These are phyloP conservation scores for Podospora conica DNA, from an alignment of 495 filamentous ascomycete species.

Conservation along the genomic window DNA sequence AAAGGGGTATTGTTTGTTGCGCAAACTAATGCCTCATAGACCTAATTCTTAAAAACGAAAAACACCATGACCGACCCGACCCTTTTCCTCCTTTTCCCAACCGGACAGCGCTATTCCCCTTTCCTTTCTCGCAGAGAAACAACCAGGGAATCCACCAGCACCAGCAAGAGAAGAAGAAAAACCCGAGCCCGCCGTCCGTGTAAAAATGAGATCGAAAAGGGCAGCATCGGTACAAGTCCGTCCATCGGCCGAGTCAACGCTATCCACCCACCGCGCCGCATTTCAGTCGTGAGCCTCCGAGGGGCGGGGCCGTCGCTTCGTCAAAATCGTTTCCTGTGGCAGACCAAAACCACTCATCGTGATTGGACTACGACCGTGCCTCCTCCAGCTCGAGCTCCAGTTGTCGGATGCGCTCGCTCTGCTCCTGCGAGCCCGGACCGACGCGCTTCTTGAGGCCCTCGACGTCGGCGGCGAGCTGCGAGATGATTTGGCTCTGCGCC, in stretches of 20 bases:
- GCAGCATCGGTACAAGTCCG: not conserved
- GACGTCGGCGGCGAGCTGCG: slow-evolving; percentile 58
- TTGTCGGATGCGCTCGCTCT: slow-evolving; percentile 64
- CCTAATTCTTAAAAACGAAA: not conserved
- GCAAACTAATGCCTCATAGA: not conserved
- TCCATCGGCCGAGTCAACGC: not conserved
- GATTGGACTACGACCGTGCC: slow-evolving; percentile 24
- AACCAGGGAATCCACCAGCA: not conserved
- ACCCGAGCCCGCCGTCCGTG: not conserved
- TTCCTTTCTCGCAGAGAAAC: not conserved
- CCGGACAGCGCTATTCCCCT: not conserved
- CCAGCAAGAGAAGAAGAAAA: not conserved
- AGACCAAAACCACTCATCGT: not conserved
- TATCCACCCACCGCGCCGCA: not conserved
- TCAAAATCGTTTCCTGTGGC: not conserved
- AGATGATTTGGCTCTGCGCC: slow-evolving; percentile 53
- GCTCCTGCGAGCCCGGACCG: slow-evolving; percentile 49
- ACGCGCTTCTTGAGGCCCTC: slow-evolving; percentile 62
- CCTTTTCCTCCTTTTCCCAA: not conserved
- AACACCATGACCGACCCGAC: not conserved
- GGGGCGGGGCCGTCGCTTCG: not conserved
- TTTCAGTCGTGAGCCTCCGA: not conserved
- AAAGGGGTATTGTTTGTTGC: not conserved
- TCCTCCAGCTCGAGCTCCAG: slow-evolving; percentile 63
- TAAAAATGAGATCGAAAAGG: not conserved